phyloP scores from a whole-genome alignment of 495 filamentous ascomycete species.

The Xylaria scruposa region DNA sequence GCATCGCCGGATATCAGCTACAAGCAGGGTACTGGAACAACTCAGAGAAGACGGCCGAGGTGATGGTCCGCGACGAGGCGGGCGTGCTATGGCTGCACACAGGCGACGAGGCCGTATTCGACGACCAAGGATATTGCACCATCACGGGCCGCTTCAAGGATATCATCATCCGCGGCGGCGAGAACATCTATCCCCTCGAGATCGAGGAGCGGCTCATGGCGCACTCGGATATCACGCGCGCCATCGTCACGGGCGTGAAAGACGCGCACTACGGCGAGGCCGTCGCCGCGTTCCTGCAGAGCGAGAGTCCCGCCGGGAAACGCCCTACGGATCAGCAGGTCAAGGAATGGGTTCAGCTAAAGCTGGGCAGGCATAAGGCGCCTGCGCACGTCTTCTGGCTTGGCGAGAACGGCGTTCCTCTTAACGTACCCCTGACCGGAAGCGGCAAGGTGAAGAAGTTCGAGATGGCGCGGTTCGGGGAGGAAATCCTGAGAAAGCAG shows the following conservation, averaged over 20 bases:
- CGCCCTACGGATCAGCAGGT: slow-evolving; percentile 58
- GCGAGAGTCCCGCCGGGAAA: slow-evolving; percentile 36
- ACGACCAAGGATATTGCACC: slow-evolving; percentile 66
- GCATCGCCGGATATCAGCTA: slow-evolving; percentile 72
- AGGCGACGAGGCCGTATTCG: slow-evolving; percentile 73
- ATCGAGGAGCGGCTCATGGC: slow-evolving; percentile 70
- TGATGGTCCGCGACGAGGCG: slow-evolving; percentile 62
- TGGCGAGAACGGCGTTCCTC: slow-evolving; percentile 64
- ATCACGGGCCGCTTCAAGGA: slow-evolving; percentile 73
- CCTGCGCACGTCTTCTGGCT: slow-evolving; percentile 71
- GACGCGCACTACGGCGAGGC: slow-evolving; percentile 71
- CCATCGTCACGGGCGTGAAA: slow-evolving; percentile 68
- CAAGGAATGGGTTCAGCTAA: slow-evolving; percentile 64
- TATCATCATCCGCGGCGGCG: slow-evolving; percentile 67
- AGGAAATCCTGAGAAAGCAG: slow-evolving; percentile 52
- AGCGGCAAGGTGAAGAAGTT: slow-evolving; percentile 77
- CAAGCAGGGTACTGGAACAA: slow-evolving; percentile 75
- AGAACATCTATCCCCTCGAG: slow-evolving; percentile 73
- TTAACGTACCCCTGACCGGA: slow-evolving; percentile 66
- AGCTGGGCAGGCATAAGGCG: slow-evolving; percentile 71
- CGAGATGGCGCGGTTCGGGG: slow-evolving; percentile 65
- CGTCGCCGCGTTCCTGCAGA: slow-evolving; percentile 66
- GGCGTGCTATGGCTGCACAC: slow-evolving; percentile 71
- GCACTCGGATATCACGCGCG: slow-evolving; percentile 61
- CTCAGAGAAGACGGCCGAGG: slow-evolving; percentile 70